phyloP scores from a whole-genome alignment of 2,329 filamentous ascomycete genomes.

The Ophiostoma perfectum region DNA sequence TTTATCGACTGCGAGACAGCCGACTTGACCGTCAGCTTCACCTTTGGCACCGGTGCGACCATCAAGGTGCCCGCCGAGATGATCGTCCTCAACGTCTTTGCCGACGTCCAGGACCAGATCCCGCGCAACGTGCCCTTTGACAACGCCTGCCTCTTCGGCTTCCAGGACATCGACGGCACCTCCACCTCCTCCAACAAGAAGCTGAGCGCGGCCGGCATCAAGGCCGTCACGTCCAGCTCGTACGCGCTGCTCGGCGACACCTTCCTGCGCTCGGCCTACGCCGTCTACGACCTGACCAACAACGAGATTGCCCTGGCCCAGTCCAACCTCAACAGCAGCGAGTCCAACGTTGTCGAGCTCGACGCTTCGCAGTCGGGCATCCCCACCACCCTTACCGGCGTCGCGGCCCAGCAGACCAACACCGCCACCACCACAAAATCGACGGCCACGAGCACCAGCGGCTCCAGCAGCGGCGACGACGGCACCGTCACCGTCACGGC shows the following conservation, averaged over 20 bases:
- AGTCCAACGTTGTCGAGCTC: conserved; percentile 44
- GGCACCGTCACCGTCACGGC: conserved; percentile 22
- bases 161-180: conserved; percentile 38
- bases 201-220: neutral
- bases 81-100: conserved; percentile 39
- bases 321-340: conserved; percentile 45
- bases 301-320: conserved; percentile 48
- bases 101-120: conserved; percentile 25
- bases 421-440: conserved; percentile 1
- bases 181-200: neutral
- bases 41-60: conserved; percentile 28
- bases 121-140: conserved; percentile 36
- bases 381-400: conserved; percentile 41
- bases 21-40: conserved; percentile 35
- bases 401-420: conserved; percentile 35
- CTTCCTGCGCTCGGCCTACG: conserved; percentile 47
- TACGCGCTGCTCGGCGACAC: conserved; percentile 42
- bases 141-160: conserved; percentile 50
- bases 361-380: conserved; percentile 36
- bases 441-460: conserved; percentile 13
- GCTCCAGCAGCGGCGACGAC: conserved; percentile 17
- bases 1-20: conserved; percentile 37
- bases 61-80: conserved; percentile 35
- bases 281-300: conserved; percentile 51
- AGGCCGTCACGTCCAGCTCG: conserved; percentile 12